These are phyloP conservation scores for Aspergillus jensenii DNA, from an alignment of 2,329 filamentous ascomycete genomes.

Conservation along the genomic window DNA sequence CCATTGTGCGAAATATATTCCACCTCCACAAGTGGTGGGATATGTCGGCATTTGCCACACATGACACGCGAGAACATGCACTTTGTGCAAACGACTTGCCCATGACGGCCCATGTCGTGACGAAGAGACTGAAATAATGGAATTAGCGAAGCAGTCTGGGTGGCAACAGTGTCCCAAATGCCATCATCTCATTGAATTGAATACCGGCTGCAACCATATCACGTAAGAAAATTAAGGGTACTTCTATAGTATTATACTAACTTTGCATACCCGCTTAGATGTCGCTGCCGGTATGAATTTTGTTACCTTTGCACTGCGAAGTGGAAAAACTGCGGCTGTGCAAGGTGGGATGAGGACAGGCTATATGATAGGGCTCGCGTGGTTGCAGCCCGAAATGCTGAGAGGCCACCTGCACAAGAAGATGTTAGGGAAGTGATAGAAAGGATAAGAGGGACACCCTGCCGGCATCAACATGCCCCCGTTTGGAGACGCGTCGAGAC, in stretches of 20 bases:
- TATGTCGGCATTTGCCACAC: slow-evolving; percentile 19
- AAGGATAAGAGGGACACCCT: slow-evolving; percentile 15
- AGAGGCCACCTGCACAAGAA: background rate
- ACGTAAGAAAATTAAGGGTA: slow-evolving; percentile 22
- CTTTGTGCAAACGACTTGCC: slow-evolving; percentile 22
- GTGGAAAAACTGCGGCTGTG: slow-evolving; percentile 31
- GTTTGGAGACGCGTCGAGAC: slow-evolving; percentile 7
- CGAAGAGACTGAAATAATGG: slow-evolving; percentile 44
- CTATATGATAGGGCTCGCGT: slow-evolving; percentile 15
- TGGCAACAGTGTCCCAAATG: slow-evolving; percentile 78
- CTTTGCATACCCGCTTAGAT: slow-evolving; percentile 16
- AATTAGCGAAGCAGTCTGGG: slow-evolving; percentile 64
- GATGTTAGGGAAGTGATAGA: slow-evolving; percentile 9
- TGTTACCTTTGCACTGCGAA: slow-evolving; percentile 30
- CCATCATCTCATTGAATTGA: slow-evolving; percentile 49
- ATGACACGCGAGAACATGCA: slow-evolving; percentile 24
- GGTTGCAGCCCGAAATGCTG: background rate
- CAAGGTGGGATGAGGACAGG: slow-evolving; percentile 26
- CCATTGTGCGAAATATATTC: slow-evolving; percentile 26
- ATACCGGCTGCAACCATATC: slow-evolving; percentile 35
- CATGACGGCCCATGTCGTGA: slow-evolving; percentile 26
- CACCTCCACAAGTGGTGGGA: slow-evolving; percentile 12
- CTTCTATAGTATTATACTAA: background rate
- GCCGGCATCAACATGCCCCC: background rate
- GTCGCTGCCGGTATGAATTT: slow-evolving; percentile 30